Conservation (phyloP, 2,329 filamentous ascomycete species). For the Aspergillus sp. region DNA sequence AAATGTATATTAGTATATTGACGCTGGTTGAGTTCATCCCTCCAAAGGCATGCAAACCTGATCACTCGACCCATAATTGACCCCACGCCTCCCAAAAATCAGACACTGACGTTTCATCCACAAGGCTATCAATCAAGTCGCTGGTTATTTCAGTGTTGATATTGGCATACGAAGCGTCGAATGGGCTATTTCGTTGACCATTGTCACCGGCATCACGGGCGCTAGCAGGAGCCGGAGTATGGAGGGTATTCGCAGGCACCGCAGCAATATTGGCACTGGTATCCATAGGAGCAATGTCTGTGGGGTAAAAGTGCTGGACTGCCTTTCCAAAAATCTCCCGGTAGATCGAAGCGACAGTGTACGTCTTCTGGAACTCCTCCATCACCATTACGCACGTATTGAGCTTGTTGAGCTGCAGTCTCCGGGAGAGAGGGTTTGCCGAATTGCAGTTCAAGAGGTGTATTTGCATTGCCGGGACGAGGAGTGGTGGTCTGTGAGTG, state of each 20-base stretch:
- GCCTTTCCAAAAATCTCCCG: slow-evolving; percentile 6
- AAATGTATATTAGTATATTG: too few relatives aligned
- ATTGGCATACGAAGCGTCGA: background rate
- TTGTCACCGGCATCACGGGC: slow-evolving; percentile 1
- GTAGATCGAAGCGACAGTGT: slow-evolving; percentile 6
- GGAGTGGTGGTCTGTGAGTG: slow-evolving; percentile 6
- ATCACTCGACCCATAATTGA: background rate
- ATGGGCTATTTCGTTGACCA: background rate
- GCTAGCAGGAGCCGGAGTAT: background rate
- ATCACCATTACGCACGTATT: slow-evolving; percentile 15
- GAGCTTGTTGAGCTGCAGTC: slow-evolving; percentile 13
- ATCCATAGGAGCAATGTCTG: background rate
- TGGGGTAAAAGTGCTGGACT: slow-evolving; percentile 5
- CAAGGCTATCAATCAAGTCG: slow-evolving; percentile 3
- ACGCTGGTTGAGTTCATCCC: background rate
- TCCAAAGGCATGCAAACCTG: background rate
- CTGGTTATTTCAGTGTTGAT: slow-evolving; percentile 1
- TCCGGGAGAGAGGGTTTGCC: slow-evolving; percentile 7
- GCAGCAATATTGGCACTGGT: background rate
- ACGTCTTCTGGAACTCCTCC: slow-evolving; percentile 13
- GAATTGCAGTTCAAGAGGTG: slow-evolving; percentile 19
- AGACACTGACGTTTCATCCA: slow-evolving; percentile 4
- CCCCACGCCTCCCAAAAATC: slow-evolving; percentile 5
- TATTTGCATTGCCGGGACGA: slow-evolving; percentile 18
- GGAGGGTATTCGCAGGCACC: background rate